Percentiles rank a stretch among this genome's conserved stretches.
These are phyloP conservation scores for Trichoderma cornu-damae DNA, from an alignment of 2,329 filamentous ascomycete genomes.

Conservation along the genomic window DNA sequence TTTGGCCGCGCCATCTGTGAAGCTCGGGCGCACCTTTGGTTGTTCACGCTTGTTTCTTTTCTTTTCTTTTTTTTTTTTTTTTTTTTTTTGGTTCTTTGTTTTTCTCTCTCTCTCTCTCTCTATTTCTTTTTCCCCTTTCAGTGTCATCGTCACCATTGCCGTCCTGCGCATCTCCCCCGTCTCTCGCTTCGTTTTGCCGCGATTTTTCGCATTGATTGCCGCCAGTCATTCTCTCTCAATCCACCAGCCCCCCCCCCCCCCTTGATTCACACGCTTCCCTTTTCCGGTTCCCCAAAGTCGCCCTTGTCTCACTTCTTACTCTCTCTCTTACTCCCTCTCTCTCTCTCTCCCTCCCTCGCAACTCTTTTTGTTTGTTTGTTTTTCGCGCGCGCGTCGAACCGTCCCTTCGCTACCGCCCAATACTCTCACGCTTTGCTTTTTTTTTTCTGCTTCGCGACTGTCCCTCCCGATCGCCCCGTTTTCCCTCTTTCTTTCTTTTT, in stretches of 20 bases:
- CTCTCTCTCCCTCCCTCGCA: too few species aligned
- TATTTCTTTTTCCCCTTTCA: background rate
- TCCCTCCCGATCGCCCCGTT: constrained; percentile 9
- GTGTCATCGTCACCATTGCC: background rate
- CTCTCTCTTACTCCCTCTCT: background rate
- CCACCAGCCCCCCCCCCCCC: background rate
- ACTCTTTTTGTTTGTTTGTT: background rate
- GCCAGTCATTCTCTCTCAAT: too few species aligned
- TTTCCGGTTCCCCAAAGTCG: too few species aligned
- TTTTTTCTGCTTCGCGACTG: background rate
- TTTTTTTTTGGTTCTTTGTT: too few species aligned
- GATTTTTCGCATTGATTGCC: background rate
- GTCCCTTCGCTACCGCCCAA: background rate
- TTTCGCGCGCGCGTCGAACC: constrained; percentile 2
- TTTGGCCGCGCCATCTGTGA: constrained; percentile 2
- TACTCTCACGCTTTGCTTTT: background rate
- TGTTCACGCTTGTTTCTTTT: background rate
- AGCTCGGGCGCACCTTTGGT: background rate
- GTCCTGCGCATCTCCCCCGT: background rate
- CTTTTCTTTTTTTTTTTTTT: background rate
- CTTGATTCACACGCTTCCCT: constrained; percentile 7
- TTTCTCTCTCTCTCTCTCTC: background rate
- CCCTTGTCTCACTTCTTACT: background rate
- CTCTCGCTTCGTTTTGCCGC: constrained; percentile 9
- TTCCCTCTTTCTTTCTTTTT: background rate